Percentiles rank a stretch among this genome's conserved stretches.
These are phyloP conservation scores for Thyridium curvatum DNA, from an alignment of 2,329 filamentous ascomycete genomes.

Conservation along the genomic window DNA sequence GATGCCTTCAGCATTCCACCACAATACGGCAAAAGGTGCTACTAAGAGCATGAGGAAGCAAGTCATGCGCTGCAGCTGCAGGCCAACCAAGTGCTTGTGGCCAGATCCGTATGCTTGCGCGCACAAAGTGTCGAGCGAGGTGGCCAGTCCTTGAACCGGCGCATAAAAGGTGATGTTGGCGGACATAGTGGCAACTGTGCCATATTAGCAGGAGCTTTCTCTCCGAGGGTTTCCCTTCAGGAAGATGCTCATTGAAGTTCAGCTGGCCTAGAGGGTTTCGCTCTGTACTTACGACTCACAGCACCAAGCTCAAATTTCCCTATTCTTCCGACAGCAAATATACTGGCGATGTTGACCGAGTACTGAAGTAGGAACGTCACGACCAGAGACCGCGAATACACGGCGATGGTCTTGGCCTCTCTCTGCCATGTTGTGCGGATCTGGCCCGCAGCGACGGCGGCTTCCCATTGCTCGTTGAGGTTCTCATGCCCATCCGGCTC, in stretches of 20 bases:
- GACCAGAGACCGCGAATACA: conserved; percentile 66
- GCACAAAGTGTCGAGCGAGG: conserved; percentile 86
- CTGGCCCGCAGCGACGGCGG: conserved; percentile 71
- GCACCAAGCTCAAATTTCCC: conserved; percentile 65
- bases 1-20: conserved; percentile 62
- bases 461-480: conserved; percentile 73
- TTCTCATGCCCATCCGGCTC: conserved; percentile 41
- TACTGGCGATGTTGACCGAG: conserved; percentile 74
- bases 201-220: conserved; percentile 8
- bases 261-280: no score
- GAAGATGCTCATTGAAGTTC: no score
- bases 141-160: conserved; percentile 78
- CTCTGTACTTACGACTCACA: conserved; percentile 39
- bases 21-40: conserved; percentile 64
- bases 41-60: conserved; percentile 66
- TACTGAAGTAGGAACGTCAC: conserved; percentile 75
- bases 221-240: no score
- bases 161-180: conserved; percentile 73
- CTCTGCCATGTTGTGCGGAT: conserved; percentile 90
- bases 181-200: conserved; percentile 63
- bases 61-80: conserved; percentile 76
- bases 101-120: conserved; percentile 92
- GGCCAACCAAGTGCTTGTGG: conserved; percentile 78
- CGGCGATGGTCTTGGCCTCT: conserved; percentile 73
- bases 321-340: conserved; percentile 72